Evolutionary conservation across 768 basidiomycete genomes (phyloP), one percentile per base, ranked within the genome.

Genomic region (Suillus fuscotomentosus): DNA sequence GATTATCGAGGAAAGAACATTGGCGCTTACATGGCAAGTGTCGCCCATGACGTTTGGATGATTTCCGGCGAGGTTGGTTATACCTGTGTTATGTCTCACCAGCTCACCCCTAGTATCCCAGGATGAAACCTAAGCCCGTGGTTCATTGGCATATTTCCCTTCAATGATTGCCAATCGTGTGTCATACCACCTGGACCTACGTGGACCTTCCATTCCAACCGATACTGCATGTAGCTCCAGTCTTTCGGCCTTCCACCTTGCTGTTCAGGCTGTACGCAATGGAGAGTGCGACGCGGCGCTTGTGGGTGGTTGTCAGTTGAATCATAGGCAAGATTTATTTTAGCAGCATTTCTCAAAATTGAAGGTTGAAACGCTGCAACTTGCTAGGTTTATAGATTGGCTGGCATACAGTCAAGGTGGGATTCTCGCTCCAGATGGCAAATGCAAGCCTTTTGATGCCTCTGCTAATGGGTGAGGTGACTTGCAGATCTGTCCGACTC

Each of bases 181-280:
- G 22, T 77, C 75, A 20, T 79, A 74, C 62, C 70, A 71, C 0
- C 71, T 78, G 51, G 77, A 80, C 56, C 63, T 79, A 22, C 76
- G 73, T 0, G 85, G 84, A 14, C 85, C 84, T 14, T 86, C 84
- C 4, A 64, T 85, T 38, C 81, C 83, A 5, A 67, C 80, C 0
- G 84, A 86, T 64, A 84, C 82, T 0, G 82, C 82, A 1, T 85
- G 84, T 66, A 84, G 82, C 42, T 85, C 83, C n/a, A 78, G 76
- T 17, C 70, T 81, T 22, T 79, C 75, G 6, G 83, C 81, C 2
- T 72, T 82, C 54, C 84, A 86, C 70, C 76, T 85, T 15, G 85
- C 81, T 3, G 73, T 84, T 3, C 79, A 80, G 38, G 78, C 81
- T 0, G 71, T 34, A 34, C 34, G 34, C 34, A 34, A 34, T 6